A percentile compares a stretch with the other conserved stretches of the same genome.
phyloP scores from a whole-genome alignment of 495 filamentous ascomycete species.

The Hyaloscypha variabilis region DNA sequence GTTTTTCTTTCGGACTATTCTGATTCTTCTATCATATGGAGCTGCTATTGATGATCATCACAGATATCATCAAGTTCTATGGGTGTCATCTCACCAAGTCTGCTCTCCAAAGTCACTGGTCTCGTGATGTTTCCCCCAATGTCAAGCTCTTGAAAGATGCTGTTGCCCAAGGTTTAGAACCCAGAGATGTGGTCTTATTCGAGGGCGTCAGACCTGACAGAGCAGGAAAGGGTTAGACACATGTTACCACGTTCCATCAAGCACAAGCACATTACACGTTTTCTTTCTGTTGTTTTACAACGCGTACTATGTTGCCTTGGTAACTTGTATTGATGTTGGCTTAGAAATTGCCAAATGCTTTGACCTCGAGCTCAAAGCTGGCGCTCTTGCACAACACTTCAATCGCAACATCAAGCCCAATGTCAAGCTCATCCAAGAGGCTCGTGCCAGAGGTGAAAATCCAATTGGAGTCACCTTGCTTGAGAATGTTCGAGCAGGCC shows the following conservation, averaged over 20 bases:
- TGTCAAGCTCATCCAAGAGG: conserved; percentile 12
- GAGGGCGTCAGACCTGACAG: neutral
- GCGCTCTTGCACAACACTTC: conserved; percentile 13
- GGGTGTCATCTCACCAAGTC: neutral
- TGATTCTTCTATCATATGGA: neutral
- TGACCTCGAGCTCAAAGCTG: conserved; percentile 4
- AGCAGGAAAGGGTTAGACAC: conserved; percentile 8
- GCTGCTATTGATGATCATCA: neutral
- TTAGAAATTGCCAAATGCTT: conserved; percentile 17
- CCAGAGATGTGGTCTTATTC: neutral
- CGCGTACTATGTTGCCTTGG: neutral
- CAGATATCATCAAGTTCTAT: conserved; percentile 21
- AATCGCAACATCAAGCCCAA: conserved; percentile 13
- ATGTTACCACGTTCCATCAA: neutral
- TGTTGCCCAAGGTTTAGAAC: neutral
- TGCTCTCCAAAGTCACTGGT: neutral
- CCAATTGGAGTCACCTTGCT: conserved; percentile 1
- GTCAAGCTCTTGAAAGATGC: conserved; percentile 1
- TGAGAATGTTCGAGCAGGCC: neutral
- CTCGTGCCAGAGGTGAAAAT: conserved; percentile 16
- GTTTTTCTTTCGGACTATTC: conserved; percentile 6
- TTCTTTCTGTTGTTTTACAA: conserved; percentile 1
- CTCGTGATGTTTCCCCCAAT: conserved; percentile 1
- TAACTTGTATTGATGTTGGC: neutral
- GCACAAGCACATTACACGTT: conserved; percentile 1